Evolutionary conservation across 1,139 yeast genomes (phyloP).

Genomic region (Pichia sp.): DNA sequence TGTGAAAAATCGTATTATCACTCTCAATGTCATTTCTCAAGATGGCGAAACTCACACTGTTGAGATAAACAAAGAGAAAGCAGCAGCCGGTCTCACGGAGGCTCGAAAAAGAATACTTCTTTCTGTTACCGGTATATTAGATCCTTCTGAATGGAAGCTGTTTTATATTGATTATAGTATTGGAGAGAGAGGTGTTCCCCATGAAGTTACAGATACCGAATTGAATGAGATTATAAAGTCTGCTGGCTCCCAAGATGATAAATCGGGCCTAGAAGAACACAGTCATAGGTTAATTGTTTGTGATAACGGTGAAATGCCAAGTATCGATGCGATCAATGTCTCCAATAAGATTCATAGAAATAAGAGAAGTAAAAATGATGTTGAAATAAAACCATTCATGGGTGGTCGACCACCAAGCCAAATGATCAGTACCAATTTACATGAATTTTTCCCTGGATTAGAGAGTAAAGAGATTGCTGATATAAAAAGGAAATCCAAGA

Average conservation of each 20-base stretch:
- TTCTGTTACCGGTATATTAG: slow-evolving; percentile 29
- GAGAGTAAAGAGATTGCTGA: slow-evolving; percentile 64
- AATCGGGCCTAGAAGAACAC: slow-evolving; percentile 50
- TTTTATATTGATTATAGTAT: slow-evolving; percentile 36
- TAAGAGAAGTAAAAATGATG: not conserved
- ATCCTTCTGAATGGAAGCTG: slow-evolving; percentile 41
- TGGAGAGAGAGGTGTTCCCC: slow-evolving; percentile 38
- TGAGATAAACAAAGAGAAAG: slow-evolving; percentile 49
- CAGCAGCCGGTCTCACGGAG: slow-evolving; percentile 58
- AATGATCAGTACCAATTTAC: slow-evolving; percentile 78
- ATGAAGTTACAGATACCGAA: slow-evolving; percentile 69
- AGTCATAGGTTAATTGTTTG: slow-evolving; percentile 58
- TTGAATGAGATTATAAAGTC: not conserved
- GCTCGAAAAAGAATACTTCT: slow-evolving; percentile 65
- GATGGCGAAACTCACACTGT: slow-evolving; percentile 72
- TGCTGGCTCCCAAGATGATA: slow-evolving; percentile 27
- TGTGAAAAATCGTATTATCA: not conserved
- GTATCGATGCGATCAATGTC: slow-evolving; percentile 57
- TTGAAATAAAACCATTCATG: slow-evolving; percentile 44
- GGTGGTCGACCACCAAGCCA: slow-evolving; percentile 95
- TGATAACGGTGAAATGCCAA: slow-evolving; percentile 54
- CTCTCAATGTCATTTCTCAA: slow-evolving; percentile 59
- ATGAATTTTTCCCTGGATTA: slow-evolving; percentile 88
- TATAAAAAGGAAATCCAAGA: slow-evolving; percentile 76
- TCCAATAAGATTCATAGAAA: slow-evolving; percentile 34